Conservation (phyloP, 164 flowering plant species). For the Magnolia sinica region DNA sequence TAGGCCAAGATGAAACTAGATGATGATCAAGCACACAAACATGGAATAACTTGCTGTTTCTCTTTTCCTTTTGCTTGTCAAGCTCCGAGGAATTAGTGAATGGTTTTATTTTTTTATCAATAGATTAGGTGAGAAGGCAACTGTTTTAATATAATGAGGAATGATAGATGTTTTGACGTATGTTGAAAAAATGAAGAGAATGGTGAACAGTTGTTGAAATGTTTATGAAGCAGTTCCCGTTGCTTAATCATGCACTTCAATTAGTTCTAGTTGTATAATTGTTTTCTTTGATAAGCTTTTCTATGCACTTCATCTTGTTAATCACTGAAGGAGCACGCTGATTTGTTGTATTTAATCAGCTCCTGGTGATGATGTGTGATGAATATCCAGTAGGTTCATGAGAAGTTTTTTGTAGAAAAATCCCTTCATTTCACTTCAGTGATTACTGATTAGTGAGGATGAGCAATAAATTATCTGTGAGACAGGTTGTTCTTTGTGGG, state of each 20-base stretch:
- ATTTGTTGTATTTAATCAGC: slow-evolving; percentile 6
- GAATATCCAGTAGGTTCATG: neutral
- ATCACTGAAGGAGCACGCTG: neutral
- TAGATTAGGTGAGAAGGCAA: too few species aligned
- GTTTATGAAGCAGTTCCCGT: neutral
- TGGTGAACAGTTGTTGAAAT: neutral
- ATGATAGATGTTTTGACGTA: neutral
- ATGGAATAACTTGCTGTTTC: too few species aligned
- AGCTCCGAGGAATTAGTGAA: too few species aligned
- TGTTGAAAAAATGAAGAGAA: neutral
- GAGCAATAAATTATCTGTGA: neutral
- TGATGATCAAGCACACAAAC: too few species aligned
- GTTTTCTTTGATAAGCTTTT: neutral
- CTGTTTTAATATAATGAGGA: neutral
- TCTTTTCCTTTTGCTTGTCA: too few species aligned
- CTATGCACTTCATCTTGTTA: neutral
- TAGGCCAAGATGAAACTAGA: too few species aligned
- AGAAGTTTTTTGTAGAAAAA: neutral
- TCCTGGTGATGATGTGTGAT: slow-evolving; percentile 6
- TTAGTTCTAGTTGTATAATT: neutral
- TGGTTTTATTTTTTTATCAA: too few species aligned
- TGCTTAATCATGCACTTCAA: neutral
- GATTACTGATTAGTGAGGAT: neutral
- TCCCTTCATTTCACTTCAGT: neutral
- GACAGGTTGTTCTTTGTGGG: neutral